These are phyloP conservation scores for Citrus glauca DNA, from an alignment of 345 rosid genomes.

Conservation along the genomic window DNA sequence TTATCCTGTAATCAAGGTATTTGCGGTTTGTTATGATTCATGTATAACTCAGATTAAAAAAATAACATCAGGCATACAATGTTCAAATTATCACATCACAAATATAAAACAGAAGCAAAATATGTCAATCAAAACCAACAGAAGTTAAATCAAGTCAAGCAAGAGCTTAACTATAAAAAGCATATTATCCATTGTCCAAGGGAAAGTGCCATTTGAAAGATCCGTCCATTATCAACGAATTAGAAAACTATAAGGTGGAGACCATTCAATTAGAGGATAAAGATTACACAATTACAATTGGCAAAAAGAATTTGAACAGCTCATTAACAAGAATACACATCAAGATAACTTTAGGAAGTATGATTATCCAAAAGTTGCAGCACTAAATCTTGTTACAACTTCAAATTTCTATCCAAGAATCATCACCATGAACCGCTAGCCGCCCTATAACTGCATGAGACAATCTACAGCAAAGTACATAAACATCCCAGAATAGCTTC, in stretches of 20 bases:
- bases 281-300: neutral
- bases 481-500: neutral
- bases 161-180: neutral
- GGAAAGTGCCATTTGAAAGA: neutral
- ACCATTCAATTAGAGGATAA: neutral
- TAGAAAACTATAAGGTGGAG: neutral
- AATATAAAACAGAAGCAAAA: neutral
- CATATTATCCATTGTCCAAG: neutral
- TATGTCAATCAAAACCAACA: neutral
- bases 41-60: neutral
- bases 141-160: neutral
- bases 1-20: constrained; percentile 20
- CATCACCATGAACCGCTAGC: neutral
- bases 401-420: neutral
- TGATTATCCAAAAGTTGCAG: neutral
- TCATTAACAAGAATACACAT: neutral
- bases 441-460: neutral
- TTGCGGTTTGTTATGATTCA: neutral
- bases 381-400: neutral
- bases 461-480: neutral
- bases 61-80: neutral
- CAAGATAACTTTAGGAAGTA: neutral
- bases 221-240: neutral
- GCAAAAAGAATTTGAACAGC: neutral
- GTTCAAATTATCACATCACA: neutral